Evolutionary conservation across 768 basidiomycete genomes (phyloP).

Genomic region (Glaciozyma martinii): DNA sequence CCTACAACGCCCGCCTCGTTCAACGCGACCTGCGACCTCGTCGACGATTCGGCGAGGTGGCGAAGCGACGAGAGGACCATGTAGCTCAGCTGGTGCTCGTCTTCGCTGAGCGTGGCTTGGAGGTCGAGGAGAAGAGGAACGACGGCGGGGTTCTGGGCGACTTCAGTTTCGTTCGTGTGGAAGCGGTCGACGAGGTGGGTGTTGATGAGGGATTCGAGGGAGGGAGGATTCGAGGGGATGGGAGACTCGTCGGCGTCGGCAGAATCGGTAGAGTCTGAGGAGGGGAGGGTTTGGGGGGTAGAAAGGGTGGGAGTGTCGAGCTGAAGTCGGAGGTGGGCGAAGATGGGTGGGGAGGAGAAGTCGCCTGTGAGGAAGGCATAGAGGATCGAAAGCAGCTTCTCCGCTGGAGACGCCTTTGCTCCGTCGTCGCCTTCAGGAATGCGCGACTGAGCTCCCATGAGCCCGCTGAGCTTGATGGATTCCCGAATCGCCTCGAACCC

Average conservation of each 20-base stretch:
- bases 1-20: constrained; percentile 2
- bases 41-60: background rate
- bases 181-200: constrained; percentile 1
- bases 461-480: constrained; percentile 3
- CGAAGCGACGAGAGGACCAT: background rate
- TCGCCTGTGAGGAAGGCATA: constrained; percentile 11
- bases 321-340: background rate
- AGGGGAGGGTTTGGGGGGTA: too few relatives aligned
- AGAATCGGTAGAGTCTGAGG: background rate
- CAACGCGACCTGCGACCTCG: background rate
- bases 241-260: background rate
- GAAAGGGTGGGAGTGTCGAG: background rate
- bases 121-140: constrained; percentile 1
- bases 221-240: background rate
- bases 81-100: background rate
- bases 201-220: background rate
- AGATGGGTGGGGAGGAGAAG: constrained; percentile 4
- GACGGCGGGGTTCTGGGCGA: background rate
- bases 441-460: background rate
- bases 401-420: background rate
- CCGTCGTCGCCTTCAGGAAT: background rate
- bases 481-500: constrained; percentile 1
- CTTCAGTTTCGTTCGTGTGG: background rate
- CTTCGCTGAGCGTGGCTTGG: background rate
- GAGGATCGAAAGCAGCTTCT: constrained; percentile 4